Evolutionary conservation across 2,329 filamentous ascomycete species (phyloP).

Genomic region (Apiospora rasikravindrae): DNA sequence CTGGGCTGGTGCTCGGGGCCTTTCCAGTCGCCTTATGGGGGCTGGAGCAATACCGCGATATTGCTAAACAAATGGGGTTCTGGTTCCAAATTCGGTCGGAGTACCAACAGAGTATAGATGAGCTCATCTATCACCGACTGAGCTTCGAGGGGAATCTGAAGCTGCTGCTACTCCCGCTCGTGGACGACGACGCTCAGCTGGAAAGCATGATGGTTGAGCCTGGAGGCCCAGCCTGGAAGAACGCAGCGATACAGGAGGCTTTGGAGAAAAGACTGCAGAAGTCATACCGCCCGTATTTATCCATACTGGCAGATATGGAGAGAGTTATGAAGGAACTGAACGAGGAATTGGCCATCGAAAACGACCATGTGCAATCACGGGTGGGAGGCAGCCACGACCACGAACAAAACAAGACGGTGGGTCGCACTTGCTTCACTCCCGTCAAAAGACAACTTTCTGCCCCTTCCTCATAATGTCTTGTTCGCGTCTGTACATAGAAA

Average conservation of each 20-base stretch:
- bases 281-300: slow-evolving; percentile 18
- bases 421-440: neutral
- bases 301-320: slow-evolving; percentile 19
- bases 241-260: neutral
- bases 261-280: slow-evolving; percentile 20
- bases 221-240: slow-evolving; percentile 21
- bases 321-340: slow-evolving; percentile 20
- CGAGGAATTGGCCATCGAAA: slow-evolving; percentile 18
- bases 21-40: slow-evolving; percentile 30
- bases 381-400: neutral
- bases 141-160: slow-evolving; percentile 27
- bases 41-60: slow-evolving; percentile 29
- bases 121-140: slow-evolving; percentile 26
- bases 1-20: slow-evolving; percentile 30
- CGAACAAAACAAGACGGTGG: neutral
- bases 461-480: no score
- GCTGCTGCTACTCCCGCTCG: slow-evolving; percentile 29
- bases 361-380: slow-evolving; percentile 4
- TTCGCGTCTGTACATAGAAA: no score
- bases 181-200: neutral
- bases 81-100: slow-evolving; percentile 29
- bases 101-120: slow-evolving; percentile 25
- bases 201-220: neutral
- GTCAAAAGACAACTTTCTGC: neutral
- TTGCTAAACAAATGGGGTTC: slow-evolving; percentile 25